These are phyloP conservation scores for Pichia paraexigua DNA, from an alignment of 805 yeast species.

Conservation along the genomic window DNA sequence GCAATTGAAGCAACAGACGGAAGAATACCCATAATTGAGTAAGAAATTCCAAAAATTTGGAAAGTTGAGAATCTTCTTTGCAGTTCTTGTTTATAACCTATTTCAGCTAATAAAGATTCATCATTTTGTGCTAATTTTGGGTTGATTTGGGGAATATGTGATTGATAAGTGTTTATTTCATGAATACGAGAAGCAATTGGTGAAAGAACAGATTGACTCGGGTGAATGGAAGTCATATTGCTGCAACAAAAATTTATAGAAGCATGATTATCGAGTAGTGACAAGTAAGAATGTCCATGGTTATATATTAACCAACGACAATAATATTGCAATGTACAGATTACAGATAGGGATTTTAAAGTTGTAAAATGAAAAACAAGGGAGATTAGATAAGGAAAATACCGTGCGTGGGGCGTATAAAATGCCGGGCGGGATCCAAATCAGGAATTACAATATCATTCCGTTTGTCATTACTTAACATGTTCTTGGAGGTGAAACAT, in stretches of 20 bases:
- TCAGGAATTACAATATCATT: not conserved
- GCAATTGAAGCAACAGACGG: conserved; percentile 52
- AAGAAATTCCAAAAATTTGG: conserved; percentile 60
- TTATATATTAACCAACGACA: no score
- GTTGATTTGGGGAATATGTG: conserved; percentile 10
- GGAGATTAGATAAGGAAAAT: no score
- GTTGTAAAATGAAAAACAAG: no score
- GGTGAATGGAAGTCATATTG: not conserved
- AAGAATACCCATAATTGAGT: conserved; percentile 57
- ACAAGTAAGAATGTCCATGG: no score
- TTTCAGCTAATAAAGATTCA: conserved; percentile 33
- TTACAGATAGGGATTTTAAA: not conserved
- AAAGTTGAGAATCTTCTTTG: conserved; percentile 46
- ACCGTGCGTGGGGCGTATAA: not conserved
- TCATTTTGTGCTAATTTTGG: conserved; percentile 9
- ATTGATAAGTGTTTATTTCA: conserved; percentile 12
- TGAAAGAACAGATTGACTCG: conserved; percentile 1
- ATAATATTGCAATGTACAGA: no score
- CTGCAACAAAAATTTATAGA: not conserved
- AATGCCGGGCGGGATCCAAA: not conserved
- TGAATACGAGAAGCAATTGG: conserved; percentile 9
- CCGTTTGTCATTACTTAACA: not conserved
- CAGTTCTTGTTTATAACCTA: conserved; percentile 61
- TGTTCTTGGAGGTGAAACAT: no score
- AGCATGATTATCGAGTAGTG: no score